Base-by-base conservation (phyloP, 495 filamentous ascomycete species). In the Penicillium ochrochloron region DNA sequence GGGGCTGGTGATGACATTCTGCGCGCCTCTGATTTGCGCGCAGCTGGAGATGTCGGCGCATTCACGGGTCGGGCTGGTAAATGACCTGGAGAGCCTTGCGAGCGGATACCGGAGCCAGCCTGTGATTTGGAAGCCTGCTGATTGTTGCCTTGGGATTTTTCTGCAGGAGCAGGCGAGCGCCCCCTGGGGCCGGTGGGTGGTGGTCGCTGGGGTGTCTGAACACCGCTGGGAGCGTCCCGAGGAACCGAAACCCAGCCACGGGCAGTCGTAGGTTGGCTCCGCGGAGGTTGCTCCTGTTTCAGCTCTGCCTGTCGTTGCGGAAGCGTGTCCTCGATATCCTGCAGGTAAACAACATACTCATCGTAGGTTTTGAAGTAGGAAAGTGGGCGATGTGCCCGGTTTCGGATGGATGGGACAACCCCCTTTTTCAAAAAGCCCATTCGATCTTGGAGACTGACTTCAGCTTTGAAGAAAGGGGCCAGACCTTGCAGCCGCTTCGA, bases 251-350 rank as follows among this genome's bases (percentile, higher is more conserved):
- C 14, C 27, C 31, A 9, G 1, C 14, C 31, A 19, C 25, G 15
- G 7, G 17, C 14, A 17, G 29, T 17, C 50, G 5, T 33, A 3
- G 12, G 29, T n/a, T 27, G 23, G 50, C 50, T 31, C n/a, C 9
- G 51, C 15, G 19, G 54, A 57, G 6, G 54, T 21, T 17, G 2
- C 10, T 57, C 2, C 10, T 7, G 4, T 41, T 57, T 41, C 19
- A 57, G 6, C 23, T 57, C 54, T 7, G 10, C 54, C 6, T 41
- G 33, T 27, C 54, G 54, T 3, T 57, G 33, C 21, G 54, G 54
- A 6, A 57, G 33, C 21, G 56, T 35, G 17, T 58, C 56, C 27
- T 58, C 35, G 27, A 58, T 35, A 42, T 58, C 21, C 56, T 58
- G 56, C 15, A 58, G 56, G 33, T 58, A 58, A n/a, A 4, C 5